Conservation (phyloP, 257 asterid species). For the Rauvolfia tetraphylla region DNA sequence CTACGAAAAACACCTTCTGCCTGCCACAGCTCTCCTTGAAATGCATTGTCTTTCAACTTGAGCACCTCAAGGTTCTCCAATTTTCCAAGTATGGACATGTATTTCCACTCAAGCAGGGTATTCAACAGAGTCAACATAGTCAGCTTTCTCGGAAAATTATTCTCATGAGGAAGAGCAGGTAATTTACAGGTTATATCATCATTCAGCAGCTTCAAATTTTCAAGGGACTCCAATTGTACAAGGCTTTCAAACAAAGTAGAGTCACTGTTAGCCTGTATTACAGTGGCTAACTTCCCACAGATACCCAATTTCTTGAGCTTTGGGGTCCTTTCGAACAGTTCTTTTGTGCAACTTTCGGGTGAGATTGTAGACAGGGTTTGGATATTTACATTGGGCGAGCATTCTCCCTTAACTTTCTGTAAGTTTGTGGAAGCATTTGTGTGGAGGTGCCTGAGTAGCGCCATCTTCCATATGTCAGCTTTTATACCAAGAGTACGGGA, state of each 20-base stretch:
- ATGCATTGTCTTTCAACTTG: slow-evolving; percentile 24
- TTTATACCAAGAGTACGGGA: slow-evolving; percentile 17
- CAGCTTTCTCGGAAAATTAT: slow-evolving; percentile 21
- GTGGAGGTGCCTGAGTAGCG: slow-evolving; percentile 22
- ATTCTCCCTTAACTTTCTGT: slow-evolving; percentile 1
- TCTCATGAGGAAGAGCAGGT: slow-evolving; percentile 5
- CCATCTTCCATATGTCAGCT: slow-evolving; percentile 24
- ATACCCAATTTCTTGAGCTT: slow-evolving; percentile 23
- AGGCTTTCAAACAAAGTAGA: slow-evolving; percentile 20
- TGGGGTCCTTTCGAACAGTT: slow-evolving; percentile 19
- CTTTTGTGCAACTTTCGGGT: slow-evolving; percentile 27
- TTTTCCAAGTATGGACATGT: slow-evolving; percentile 31
- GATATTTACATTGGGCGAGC: not conserved
- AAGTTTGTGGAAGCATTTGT: slow-evolving; percentile 25
- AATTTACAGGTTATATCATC: slow-evolving; percentile 2
- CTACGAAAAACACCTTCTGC: slow-evolving; percentile 21
- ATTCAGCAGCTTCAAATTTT: slow-evolving; percentile 24
- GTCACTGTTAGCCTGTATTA: slow-evolving; percentile 9
- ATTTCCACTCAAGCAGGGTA: slow-evolving; percentile 32
- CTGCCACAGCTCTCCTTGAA: slow-evolving; percentile 29
- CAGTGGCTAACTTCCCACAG: slow-evolving; percentile 13
- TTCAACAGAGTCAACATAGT: slow-evolving; percentile 17
- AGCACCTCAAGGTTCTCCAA: slow-evolving; percentile 29
- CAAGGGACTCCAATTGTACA: slow-evolving; percentile 9
- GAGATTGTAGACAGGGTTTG: slow-evolving; percentile 24